phyloP scores from a whole-genome alignment of 768 basidiomycete species.

The Lactifluus echinatus region DNA sequence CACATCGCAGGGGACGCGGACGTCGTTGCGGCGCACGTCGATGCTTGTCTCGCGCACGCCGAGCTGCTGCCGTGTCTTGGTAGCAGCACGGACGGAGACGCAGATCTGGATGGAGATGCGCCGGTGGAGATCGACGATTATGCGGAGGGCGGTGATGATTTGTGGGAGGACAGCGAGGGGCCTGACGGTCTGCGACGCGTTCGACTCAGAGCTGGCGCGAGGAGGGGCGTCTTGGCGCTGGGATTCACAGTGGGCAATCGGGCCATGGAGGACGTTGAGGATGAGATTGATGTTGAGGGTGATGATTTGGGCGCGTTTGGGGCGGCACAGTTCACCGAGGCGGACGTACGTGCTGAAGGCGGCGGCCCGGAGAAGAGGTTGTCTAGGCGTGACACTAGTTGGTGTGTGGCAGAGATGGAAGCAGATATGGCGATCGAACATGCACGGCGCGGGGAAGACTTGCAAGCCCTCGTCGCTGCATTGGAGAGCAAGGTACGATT shows the following conservation, averaged over 20 bases:
- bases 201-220: background rate
- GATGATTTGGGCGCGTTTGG: constrained; percentile 63
- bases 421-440: constrained; percentile 42
- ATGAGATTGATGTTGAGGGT: constrained; percentile 74
- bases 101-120: constrained; percentile 22
- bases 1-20: constrained; percentile 58
- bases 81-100: constrained; percentile 26
- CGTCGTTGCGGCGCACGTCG: constrained; percentile 73
- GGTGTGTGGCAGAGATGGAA: constrained; percentile 27
- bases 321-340: constrained; percentile 66
- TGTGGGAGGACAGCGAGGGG: constrained; percentile 30
- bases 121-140: constrained; percentile 23
- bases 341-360: constrained; percentile 41
- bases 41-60: constrained; percentile 63
- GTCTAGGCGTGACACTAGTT: constrained; percentile 3
- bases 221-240: background rate
- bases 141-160: constrained; percentile 30
- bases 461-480: constrained; percentile 38
- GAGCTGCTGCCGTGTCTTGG: constrained; percentile 10
- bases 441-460: constrained; percentile 39
- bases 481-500: constrained; percentile 54
- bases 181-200: constrained; percentile 18
- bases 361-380: background rate
- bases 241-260: constrained; percentile 62
- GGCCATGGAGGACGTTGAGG: constrained; percentile 58